A percentile compares a stretch with the other conserved stretches of the same genome.
Conservation (phyloP, 2,329 filamentous ascomycete genomes). For the Zasmidium cellare region DNA sequence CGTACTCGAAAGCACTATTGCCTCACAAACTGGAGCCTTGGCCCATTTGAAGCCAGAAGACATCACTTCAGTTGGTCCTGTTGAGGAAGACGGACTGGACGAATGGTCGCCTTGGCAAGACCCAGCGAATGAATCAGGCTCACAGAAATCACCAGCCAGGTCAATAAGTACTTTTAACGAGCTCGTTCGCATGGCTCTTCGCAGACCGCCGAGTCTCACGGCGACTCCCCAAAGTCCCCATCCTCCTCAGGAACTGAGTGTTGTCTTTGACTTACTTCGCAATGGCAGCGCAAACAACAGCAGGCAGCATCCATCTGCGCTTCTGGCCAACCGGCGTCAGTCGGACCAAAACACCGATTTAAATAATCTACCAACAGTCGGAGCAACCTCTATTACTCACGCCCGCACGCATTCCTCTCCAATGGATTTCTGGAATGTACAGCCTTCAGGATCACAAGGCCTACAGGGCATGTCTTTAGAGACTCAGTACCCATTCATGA, state of each 20-base stretch:
- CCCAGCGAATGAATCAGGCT: constrained; percentile 15
- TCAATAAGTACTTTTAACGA: constrained; percentile 55
- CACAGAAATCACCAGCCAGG: constrained; percentile 40
- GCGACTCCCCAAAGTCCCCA: neutral
- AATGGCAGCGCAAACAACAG: constrained; percentile 16
- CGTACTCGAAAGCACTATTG: constrained; percentile 61
- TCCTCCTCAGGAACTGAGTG: constrained; percentile 6
- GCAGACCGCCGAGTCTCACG: neutral
- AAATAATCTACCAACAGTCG: neutral
- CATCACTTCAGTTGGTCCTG: constrained; percentile 47
- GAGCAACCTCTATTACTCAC: neutral
- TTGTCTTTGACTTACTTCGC: constrained; percentile 19
- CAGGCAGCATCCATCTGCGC: constrained; percentile 19
- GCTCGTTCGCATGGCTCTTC: constrained; percentile 37
- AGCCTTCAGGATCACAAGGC: neutral
- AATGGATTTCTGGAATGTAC: neutral
- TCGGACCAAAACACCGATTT: neutral
- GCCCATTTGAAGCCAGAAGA: constrained; percentile 54
- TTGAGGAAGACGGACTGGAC: constrained; percentile 67
- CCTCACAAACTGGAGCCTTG: constrained; percentile 51
- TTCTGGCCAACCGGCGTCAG: neutral
- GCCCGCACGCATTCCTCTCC: constrained; percentile 1
- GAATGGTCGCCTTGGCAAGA: constrained; percentile 74
- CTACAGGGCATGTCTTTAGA: constrained; percentile 3
- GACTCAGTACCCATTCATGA: constrained; percentile 23